Evolutionary conservation across 768 basidiomycete genomes (phyloP), one percentile per base, ranked within the genome.

Genomic region (Melanogaster broomeanus): DNA sequence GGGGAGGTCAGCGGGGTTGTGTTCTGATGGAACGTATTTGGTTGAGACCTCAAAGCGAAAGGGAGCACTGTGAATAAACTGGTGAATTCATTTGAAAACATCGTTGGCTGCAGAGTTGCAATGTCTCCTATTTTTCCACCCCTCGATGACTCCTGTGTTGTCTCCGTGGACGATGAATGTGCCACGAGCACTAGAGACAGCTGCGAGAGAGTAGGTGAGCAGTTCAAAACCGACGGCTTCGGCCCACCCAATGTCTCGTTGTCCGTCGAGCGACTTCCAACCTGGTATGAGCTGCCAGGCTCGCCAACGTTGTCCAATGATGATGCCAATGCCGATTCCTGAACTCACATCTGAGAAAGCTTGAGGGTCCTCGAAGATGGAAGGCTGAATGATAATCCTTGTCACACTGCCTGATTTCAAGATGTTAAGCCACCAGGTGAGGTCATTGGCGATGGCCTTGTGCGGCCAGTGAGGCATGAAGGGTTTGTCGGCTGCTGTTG

Each of bases 361-460:
- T 19, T 40, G 25, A 0, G 24, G 42, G 7, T 45, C 19, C 10
- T 22, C 3, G 6, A 6, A 31, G 5, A 0, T 12, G 16, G 18
- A 22, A 6, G 22, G 42, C 11, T 28, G 3, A 8, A 12, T 6
- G 16, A 6, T 28, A 6, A n/a, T n/a, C n/a, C 25, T 31, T 10
- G 16, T 27, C 4, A 10, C 3, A 24, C 25, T 18, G 0, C 11
- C 2, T 2, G 2, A 9, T 25, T 0, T 8, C 15, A 30, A 16
- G 5, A 6, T 10, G 12, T 16, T 6, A 3, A 13, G 8, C 74
- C 75, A 77, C 75, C 76, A 78, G 1, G 21, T 2, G 1, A 77
- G 57, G 33, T 76, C 71, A 0, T 27, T 48, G 0, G 41, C 15
- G 18, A 56, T 52, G 6, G 30, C 8, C 13, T 45, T 42, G 38